These are phyloP conservation scores for Glycine tomentella DNA, from an alignment of 306 rosid genomes.

Conservation along the genomic window DNA sequence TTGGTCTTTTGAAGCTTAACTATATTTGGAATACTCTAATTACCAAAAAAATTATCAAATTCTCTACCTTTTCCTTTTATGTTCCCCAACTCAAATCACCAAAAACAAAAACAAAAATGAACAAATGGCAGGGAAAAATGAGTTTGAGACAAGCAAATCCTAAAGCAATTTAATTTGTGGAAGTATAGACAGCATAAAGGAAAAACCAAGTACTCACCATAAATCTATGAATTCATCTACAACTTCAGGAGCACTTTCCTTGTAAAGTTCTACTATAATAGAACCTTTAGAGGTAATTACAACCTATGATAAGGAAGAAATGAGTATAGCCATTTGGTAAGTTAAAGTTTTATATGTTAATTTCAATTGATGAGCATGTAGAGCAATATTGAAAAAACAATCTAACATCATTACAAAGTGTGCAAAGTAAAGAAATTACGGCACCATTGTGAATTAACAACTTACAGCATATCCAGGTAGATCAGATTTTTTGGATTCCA, in stretches of 20 bases:
- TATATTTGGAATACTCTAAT: background rate
- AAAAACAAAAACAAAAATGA: background rate
- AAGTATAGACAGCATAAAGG: background rate
- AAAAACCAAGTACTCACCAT: constrained; percentile 65
- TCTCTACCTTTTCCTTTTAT: background rate
- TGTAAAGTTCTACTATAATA: constrained; percentile 70
- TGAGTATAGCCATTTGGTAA: background rate
- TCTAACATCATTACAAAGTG: background rate
- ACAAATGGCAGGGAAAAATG: background rate
- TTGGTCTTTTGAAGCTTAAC: background rate
- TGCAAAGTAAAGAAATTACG: constrained; percentile 4
- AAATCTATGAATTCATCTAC: constrained; percentile 94
- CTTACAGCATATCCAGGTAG: constrained; percentile 72
- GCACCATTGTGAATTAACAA: constrained; percentile 1
- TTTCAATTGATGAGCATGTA: constrained; percentile 9
- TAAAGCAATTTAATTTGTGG: background rate
- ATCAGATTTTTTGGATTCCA: constrained; percentile 63
- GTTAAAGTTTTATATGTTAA: constrained; percentile 15
- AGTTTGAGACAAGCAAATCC: background rate
- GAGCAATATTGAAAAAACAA: background rate
- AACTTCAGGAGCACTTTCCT: constrained; percentile 89
- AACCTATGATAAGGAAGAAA: constrained; percentile 50
- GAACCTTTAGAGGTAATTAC: constrained; percentile 83
- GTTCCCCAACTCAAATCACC: background rate
- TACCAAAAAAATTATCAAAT: background rate